phyloP scores from a whole-genome alignment of 129 eudicot genomes.

The Apium graveolens region DNA sequence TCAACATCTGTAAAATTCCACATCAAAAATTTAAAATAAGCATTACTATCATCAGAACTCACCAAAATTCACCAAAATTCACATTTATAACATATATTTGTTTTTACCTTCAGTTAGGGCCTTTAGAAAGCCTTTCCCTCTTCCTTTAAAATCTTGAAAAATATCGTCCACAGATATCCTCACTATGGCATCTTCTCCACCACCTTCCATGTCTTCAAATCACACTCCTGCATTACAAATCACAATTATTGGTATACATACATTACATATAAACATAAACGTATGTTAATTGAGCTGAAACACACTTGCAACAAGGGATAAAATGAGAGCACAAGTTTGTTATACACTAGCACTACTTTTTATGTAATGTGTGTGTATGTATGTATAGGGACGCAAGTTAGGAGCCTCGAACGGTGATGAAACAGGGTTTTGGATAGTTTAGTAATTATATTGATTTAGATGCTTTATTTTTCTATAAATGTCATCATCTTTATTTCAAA shows the following conservation, averaged over 20 bases:
- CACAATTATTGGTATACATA: background rate
- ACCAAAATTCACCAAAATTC: background rate
- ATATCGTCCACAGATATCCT: background rate
- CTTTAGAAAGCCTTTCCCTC: slow-evolving; percentile 10
- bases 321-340: background rate
- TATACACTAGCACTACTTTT: no score
- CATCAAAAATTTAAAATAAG: background rate
- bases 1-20: slow-evolving; percentile 43
- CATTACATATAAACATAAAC: background rate
- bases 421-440: background rate
- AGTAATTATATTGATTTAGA: background rate
- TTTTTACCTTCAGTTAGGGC: slow-evolving; percentile 47
- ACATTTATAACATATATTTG: background rate
- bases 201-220: background rate
- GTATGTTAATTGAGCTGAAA: background rate
- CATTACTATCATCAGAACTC: background rate
- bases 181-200: background rate
- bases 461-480: no score
- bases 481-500: background rate
- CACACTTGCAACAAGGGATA: background rate
- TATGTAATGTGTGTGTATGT: background rate
- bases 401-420: background rate
- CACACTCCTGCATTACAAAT: background rate
- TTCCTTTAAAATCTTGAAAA: background rate
- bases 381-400: background rate